Conservation (phyloP, 225 moss, liverwort and hornwort genomes). For the Takakia lepidozioides region DNA sequence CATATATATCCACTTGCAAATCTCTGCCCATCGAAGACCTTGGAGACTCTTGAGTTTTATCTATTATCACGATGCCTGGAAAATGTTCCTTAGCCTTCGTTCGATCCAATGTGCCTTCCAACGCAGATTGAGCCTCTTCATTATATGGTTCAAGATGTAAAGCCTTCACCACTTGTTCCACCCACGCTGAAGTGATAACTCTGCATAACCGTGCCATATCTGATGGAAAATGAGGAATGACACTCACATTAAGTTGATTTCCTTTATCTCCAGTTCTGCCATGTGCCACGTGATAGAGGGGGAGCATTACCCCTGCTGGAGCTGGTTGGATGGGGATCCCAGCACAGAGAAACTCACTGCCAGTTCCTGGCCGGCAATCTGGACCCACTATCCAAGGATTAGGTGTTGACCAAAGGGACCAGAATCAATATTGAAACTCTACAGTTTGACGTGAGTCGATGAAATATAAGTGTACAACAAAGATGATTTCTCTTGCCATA, state of each 20-base stretch:
- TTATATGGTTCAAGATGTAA: constrained; percentile 15
- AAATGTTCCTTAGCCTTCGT: too few relatives aligned
- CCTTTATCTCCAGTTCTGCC: constrained; percentile 84
- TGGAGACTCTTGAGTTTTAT: background rate
- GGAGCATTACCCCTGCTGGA: constrained; percentile 50
- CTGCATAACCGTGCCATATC: constrained; percentile 41
- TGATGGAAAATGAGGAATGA: constrained; percentile 59
- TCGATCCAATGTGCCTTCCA: too few relatives aligned
- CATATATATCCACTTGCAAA: constrained; percentile 29
- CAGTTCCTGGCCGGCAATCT: too few relatives aligned
- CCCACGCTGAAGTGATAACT: constrained; percentile 51
- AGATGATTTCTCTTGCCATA: background rate
- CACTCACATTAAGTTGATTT: constrained; percentile 60
- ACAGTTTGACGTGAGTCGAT: too few relatives aligned
- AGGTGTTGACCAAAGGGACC: too few relatives aligned
- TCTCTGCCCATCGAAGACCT: background rate
- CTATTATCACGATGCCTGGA: background rate
- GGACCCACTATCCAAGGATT: too few relatives aligned
- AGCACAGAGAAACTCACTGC: too few relatives aligned
- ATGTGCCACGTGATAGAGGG: constrained; percentile 62
- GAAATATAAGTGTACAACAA: too few relatives aligned
- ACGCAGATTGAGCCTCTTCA: too few relatives aligned
- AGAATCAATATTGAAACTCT: too few relatives aligned
- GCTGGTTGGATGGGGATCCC: constrained; percentile 26
- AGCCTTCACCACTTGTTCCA: constrained; percentile 21